phyloP scores from a whole-genome alignment of 805 yeast genomes.

The Jamesozyma spencerorum region DNA sequence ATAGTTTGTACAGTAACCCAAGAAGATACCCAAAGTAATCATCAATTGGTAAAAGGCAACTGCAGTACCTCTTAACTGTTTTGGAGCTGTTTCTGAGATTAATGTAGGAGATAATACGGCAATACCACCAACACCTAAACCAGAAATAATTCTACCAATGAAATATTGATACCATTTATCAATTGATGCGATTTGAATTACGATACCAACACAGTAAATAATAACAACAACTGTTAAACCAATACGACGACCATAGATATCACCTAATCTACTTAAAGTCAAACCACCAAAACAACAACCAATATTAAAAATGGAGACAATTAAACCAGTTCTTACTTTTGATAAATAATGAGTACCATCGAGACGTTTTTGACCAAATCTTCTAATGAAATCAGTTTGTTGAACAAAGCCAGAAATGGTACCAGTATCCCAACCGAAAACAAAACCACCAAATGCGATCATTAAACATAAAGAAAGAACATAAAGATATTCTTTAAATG shows the following conservation, averaged over 20 bases:
- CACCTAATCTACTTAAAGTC: background rate
- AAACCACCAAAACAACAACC: conserved; percentile 1
- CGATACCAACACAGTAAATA: background rate
- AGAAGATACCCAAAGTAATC: conserved; percentile 1
- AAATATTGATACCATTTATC: conserved; percentile 1
- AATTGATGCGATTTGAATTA: background rate
- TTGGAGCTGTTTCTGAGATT: conserved; percentile 1
- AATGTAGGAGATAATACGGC: conserved; percentile 1
- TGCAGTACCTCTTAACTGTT: conserved; percentile 1
- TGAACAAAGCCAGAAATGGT: conserved; percentile 1
- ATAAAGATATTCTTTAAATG: background rate
- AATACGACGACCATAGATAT: conserved; percentile 1
- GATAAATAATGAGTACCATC: conserved; percentile 1
- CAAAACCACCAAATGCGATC: conserved; percentile 2
- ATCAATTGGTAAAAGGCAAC: conserved; percentile 1
- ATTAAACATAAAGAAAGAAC: conserved; percentile 1
- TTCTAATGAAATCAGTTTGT: conserved; percentile 1
- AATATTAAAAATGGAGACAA: conserved; percentile 1
- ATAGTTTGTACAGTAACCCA: conserved; percentile 2
- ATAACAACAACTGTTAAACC: background rate
- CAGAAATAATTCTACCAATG: background rate
- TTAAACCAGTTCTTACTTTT: background rate
- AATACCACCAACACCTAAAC: conserved; percentile 2
- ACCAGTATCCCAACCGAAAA: conserved; percentile 2
- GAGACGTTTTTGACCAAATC: background rate